These are phyloP conservation scores for Isatis tinctoria DNA, from an alignment of 345 rosid genomes.

Conservation along the genomic window DNA sequence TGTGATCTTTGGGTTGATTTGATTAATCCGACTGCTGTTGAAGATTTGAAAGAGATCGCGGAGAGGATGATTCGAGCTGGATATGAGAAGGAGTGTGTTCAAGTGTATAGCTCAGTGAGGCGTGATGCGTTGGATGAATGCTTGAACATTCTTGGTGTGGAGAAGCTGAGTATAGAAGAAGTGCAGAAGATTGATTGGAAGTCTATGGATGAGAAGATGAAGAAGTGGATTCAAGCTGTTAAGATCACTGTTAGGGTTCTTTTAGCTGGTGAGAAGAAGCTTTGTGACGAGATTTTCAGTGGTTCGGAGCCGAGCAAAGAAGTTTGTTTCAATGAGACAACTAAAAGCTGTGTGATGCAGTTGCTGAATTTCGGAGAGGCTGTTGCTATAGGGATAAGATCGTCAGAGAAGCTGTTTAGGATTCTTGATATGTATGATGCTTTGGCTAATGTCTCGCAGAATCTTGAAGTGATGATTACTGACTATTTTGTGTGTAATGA, in stretches of 20 bases:
- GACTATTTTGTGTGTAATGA: constrained; percentile 55
- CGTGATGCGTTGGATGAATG: constrained; percentile 87
- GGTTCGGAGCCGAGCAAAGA: constrained; percentile 55
- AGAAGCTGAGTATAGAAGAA: constrained; percentile 93
- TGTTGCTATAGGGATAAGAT: constrained; percentile 73
- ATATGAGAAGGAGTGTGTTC: constrained; percentile 95
- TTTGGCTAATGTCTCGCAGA: constrained; percentile 49
- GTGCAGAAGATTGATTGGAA: constrained; percentile 93
- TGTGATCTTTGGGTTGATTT: constrained; percentile 80
- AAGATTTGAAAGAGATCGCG: constrained; percentile 71
- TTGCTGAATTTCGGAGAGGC: constrained; percentile 92
- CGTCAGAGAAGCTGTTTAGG: constrained; percentile 91
- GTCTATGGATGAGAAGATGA: constrained; percentile 94
- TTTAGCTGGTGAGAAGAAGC: constrained; percentile 71
- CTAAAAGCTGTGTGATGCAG: constrained; percentile 82
- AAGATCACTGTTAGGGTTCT: constrained; percentile 70
- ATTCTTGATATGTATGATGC: constrained; percentile 95
- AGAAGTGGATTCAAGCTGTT: constrained; percentile 89
- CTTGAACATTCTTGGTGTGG: constrained; percentile 67
- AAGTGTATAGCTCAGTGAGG: constrained; percentile 72
- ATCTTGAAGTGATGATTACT: constrained; percentile 56
- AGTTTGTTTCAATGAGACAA: constrained; percentile 81
- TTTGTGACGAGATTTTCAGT: constrained; percentile 71
- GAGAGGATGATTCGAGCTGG: constrained; percentile 85
- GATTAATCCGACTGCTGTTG: constrained; percentile 56